These are phyloP conservation scores for Penstemon davidsonii DNA, from an alignment of 257 asterid genomes.

Conservation along the genomic window DNA sequence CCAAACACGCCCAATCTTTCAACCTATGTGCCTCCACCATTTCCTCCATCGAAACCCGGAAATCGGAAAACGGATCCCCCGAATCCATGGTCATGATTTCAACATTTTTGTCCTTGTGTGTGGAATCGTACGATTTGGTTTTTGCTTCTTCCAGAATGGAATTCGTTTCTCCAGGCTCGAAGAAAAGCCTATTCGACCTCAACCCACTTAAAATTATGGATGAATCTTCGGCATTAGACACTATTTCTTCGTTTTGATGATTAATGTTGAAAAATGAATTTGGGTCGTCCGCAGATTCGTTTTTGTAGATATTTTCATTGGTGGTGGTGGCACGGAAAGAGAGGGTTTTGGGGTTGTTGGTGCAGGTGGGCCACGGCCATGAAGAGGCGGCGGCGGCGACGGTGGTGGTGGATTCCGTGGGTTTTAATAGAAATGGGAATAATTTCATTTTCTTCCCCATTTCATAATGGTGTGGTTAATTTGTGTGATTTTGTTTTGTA, in stretches of 20 bases:
- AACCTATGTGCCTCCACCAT: slow-evolving; percentile 54
- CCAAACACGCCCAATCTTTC: slow-evolving; percentile 46
- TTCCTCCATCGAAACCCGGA: slow-evolving; percentile 62
- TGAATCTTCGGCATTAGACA: slow-evolving; percentile 27
- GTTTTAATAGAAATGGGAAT: slow-evolving; percentile 57
- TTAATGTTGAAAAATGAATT: neutral
- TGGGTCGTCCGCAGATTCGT: slow-evolving; percentile 10
- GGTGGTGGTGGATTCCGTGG: slow-evolving; percentile 34
- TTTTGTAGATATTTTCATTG: slow-evolving; percentile 27
- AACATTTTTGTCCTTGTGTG: slow-evolving; percentile 29
- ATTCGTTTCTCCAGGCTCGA: slow-evolving; percentile 64
- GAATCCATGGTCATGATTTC: slow-evolving; percentile 38
- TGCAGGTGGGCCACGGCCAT: slow-evolving; percentile 64
- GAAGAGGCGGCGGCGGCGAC: slow-evolving; percentile 24
- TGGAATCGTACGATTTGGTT: slow-evolving; percentile 26
- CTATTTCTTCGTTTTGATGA: slow-evolving; percentile 4
- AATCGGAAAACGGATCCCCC: slow-evolving; percentile 45
- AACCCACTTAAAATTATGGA: slow-evolving; percentile 45
- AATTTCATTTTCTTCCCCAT: slow-evolving; percentile 42
- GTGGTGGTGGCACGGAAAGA: slow-evolving; percentile 48
- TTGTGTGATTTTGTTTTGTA: no score
- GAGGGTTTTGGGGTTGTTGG: slow-evolving; percentile 48
- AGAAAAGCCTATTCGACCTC: slow-evolving; percentile 66
- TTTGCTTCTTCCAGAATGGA: slow-evolving; percentile 47
- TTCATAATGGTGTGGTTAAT: neutral